Conservation (phyloP, 2,329 filamentous ascomycete genomes). For the Purpureocillium takamizusanense region DNA sequence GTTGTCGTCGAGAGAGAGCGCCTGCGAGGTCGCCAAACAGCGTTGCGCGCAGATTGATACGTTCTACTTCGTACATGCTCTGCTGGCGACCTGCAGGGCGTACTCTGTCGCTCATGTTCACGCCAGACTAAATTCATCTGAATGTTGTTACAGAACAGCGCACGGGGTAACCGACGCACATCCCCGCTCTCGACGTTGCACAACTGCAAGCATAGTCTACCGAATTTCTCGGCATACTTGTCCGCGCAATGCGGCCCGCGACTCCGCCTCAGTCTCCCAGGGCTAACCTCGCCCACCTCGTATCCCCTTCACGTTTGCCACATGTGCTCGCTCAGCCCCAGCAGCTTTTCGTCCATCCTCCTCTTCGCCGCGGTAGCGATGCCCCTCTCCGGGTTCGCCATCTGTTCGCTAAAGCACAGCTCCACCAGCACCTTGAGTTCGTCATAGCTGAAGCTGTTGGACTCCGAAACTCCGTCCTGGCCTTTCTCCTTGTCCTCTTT, state of each 20-base stretch:
- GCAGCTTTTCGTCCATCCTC: constrained; percentile 60
- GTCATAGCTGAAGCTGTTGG: constrained; percentile 50
- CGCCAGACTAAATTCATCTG: too few relatives aligned
- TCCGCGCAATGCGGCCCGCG: too few relatives aligned
- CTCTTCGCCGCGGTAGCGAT: constrained; percentile 58
- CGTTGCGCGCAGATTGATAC: too few relatives aligned
- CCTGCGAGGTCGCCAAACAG: too few relatives aligned
- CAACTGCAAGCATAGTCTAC: too few relatives aligned
- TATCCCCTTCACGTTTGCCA: constrained; percentile 40
- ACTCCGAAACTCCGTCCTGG: constrained; percentile 18
- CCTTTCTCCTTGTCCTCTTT: constrained; percentile 34
- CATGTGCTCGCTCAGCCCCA: constrained; percentile 64
- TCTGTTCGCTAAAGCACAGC: constrained; percentile 58
- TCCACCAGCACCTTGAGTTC: constrained; percentile 58
- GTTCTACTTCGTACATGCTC: too few relatives aligned
- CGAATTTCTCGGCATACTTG: too few relatives aligned
- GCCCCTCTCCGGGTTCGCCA: constrained; percentile 59
- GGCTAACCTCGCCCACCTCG: too few relatives aligned
- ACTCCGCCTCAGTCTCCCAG: too few relatives aligned
- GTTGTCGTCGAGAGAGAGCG: too few relatives aligned
- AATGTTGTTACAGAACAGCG: neutral
- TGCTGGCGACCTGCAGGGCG: too few relatives aligned
- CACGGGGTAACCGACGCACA: constrained; percentile 3
- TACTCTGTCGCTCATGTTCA: too few relatives aligned
- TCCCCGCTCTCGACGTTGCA: neutral